Conservation (phyloP, 2,329 filamentous ascomycete species). For the Exophiala phaeomuriformis region DNA sequence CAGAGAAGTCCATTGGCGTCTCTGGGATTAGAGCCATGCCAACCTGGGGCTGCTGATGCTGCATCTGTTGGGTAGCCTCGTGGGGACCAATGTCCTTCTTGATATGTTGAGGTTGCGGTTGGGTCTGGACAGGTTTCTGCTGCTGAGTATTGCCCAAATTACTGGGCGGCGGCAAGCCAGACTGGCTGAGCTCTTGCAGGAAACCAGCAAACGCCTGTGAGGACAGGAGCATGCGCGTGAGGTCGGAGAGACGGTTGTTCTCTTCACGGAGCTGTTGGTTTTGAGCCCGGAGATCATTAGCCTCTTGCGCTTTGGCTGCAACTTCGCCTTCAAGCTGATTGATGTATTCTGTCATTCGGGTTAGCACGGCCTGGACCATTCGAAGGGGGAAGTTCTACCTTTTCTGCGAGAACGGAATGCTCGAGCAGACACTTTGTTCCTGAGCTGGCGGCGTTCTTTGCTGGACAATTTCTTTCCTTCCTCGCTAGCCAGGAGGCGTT, state of each 20-base stretch:
- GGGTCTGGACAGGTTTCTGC: slow-evolving; percentile 32
- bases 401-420: slow-evolving; percentile 97
- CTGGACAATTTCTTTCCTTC: slow-evolving; percentile 98
- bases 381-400: slow-evolving; percentile 53
- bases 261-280: slow-evolving; percentile 78
- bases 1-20: slow-evolving; percentile 64
- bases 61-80: slow-evolving; percentile 43
- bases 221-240: slow-evolving; percentile 73
- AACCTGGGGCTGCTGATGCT: slow-evolving; percentile 56
- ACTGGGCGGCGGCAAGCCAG: slow-evolving; percentile 43
- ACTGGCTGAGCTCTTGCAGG: slow-evolving; percentile 61
- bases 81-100: slow-evolving; percentile 63
- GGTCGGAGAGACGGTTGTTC: slow-evolving; percentile 69
- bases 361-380: slow-evolving; percentile 42
- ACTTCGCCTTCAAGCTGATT: slow-evolving; percentile 87
- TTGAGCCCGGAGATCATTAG: slow-evolving; percentile 68
- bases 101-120: slow-evolving; percentile 35
- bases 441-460: slow-evolving; percentile 92
- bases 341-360: slow-evolving; percentile 73
- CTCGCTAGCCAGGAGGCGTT: slow-evolving; percentile 86
- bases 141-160: slow-evolving; percentile 34
- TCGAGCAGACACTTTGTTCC: slow-evolving; percentile 97
- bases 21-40: slow-evolving; percentile 80
- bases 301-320: slow-evolving; percentile 73
- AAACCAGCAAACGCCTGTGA: slow-evolving; percentile 78